Base-by-base conservation (phyloP, 176 grass and related monocot species). In the Phoenix roebelenii region DNA sequence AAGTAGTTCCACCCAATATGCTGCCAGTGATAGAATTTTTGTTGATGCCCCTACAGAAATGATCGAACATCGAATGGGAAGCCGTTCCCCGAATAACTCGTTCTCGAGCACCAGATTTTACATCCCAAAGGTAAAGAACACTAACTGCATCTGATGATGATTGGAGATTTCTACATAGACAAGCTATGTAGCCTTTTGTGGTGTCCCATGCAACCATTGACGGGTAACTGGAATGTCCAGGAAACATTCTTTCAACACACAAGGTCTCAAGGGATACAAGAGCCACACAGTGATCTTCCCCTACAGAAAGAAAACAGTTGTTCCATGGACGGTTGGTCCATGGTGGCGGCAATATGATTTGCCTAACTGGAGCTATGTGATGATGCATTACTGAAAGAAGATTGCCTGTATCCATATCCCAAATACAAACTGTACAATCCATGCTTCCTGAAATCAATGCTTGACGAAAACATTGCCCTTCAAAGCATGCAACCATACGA, bases 101-200 rank as follows among this genome's bases (percentile, higher is more conserved):
- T 25, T 95, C 90, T 74, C 76, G 74, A 66, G 86, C 80, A 57
- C 90, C 90, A 10, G 86, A 76, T 84, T 95, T 95, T 67, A 95
- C 51, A 78, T 95, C 90, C 90, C 90, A 95, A 72, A 95, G 79
- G 69, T 89, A 95, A 59, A 95, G 57, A 68, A 79, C 48, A 26
- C 76, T 86, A 69, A 77, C 79, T 60, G 67, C 30, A 64, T 87
- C 80, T 58, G 68, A 75, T 61, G 61, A 78, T 69, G 73, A 77
- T 62, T 81, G 74, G 57, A 83, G 28, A 82, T 83, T 95, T 57
- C 71, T 77, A 55, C 85, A 89, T 56, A 89, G 83, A 79, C 90
- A 95, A 76, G 86, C 90, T 71, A 95, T 81, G 55, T 95, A 95
- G 16, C 90, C 90, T 86, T 89, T 95, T 57, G 63, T 74, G 76